phyloP scores from a whole-genome alignment of 2,329 filamentous ascomycete genomes.

The Fusarium tricinctum region DNA sequence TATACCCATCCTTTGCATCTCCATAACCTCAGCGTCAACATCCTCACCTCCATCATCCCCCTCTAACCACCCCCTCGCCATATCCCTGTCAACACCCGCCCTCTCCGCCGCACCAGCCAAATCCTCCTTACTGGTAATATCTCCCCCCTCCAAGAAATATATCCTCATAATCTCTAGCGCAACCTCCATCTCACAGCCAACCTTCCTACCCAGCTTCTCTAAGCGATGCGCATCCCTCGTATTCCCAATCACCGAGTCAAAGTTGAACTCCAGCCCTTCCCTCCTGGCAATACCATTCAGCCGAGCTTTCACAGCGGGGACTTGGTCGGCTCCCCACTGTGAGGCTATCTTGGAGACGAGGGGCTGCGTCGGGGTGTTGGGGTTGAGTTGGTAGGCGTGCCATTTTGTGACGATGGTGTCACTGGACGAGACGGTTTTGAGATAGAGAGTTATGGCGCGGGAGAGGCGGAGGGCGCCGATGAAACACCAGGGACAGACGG shows the following conservation, averaged over 20 bases:
- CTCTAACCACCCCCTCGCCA: slow-evolving; percentile 68
- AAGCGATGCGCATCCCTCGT: slow-evolving; percentile 66
- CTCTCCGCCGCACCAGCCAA: slow-evolving; percentile 66
- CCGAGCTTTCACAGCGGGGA: slow-evolving; percentile 68
- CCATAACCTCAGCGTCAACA: slow-evolving; percentile 69
- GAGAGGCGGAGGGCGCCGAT: slow-evolving; percentile 83
- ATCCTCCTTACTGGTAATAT: slow-evolving; percentile 71
- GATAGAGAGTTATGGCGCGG: slow-evolving; percentile 77
- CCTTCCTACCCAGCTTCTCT: slow-evolving; percentile 74
- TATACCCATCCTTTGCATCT: slow-evolving; percentile 66
- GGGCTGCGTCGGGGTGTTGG: slow-evolving; percentile 67
- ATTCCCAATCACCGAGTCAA: slow-evolving; percentile 64
- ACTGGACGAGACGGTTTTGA: slow-evolving; percentile 69
- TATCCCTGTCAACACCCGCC: slow-evolving; percentile 66
- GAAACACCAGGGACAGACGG: slow-evolving; percentile 85
- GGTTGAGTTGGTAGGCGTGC: slow-evolving; percentile 86
- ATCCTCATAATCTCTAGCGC: slow-evolving; percentile 74
- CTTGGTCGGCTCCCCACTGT: slow-evolving; percentile 76
- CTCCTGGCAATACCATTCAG: slow-evolving; percentile 70
- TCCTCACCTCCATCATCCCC: slow-evolving; percentile 67
- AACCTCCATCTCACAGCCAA: slow-evolving; percentile 67
- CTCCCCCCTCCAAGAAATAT: slow-evolving; percentile 75
- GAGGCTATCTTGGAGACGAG: slow-evolving; percentile 66
- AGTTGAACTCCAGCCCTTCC: slow-evolving; percentile 80
- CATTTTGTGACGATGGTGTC: slow-evolving; percentile 82